Evolutionary conservation across 305 asterid species (phyloP).

Genomic region (Nicotiana rustica): DNA sequence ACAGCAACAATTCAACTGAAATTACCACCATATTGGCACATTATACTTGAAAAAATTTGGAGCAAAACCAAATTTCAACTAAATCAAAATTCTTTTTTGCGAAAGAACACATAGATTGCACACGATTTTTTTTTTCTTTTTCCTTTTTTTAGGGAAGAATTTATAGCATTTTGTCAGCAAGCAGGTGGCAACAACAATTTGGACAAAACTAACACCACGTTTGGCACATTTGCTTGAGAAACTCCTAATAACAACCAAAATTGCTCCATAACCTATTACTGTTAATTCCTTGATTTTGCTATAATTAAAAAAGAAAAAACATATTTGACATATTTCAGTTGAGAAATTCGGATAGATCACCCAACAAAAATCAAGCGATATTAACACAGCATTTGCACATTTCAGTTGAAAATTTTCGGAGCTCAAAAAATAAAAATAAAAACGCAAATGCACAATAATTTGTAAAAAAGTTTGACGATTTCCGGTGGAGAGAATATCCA

Average conservation of each 20-base stretch:
- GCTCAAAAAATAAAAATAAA: too few relatives aligned
- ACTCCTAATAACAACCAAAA: background rate
- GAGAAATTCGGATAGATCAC: background rate
- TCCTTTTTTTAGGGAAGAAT: background rate
- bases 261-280: background rate
- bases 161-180: slow-evolving; percentile 1
- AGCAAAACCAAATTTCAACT: background rate
- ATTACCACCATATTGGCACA: background rate
- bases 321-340: background rate
- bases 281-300: background rate
- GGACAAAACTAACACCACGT: slow-evolving; percentile 16
- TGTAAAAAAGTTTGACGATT: background rate
- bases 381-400: too few relatives aligned
- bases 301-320: background rate
- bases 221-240: slow-evolving; percentile 22
- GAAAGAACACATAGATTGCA: background rate
- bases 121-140: background rate
- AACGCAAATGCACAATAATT: too few relatives aligned
- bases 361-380: too few relatives aligned
- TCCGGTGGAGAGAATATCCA: background rate
- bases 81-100: slow-evolving; percentile 8
- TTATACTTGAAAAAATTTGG: background rate
- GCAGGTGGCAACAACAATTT: slow-evolving; percentile 26
- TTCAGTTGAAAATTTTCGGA: too few relatives aligned
- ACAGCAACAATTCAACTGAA: background rate